These are phyloP conservation scores for Fusarium tjaetaba DNA, from an alignment of 2,329 filamentous ascomycete genomes.

Conservation along the genomic window DNA sequence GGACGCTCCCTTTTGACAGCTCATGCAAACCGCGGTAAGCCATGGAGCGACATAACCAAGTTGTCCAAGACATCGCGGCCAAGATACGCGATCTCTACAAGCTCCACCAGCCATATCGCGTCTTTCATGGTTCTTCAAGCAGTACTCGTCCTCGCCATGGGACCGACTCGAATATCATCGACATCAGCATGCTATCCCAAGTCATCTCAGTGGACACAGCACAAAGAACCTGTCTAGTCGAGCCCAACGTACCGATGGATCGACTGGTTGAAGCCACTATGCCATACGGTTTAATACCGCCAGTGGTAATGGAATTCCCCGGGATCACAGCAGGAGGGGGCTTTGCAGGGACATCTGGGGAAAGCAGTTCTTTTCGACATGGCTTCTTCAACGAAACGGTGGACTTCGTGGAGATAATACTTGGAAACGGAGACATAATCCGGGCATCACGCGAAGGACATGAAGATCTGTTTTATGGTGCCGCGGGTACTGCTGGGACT, in stretches of 20 bases:
- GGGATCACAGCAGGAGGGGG: slow-evolving; percentile 75
- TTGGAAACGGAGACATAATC: slow-evolving; percentile 66
- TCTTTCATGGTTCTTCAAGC: slow-evolving; percentile 79
- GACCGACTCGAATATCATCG: slow-evolving; percentile 24
- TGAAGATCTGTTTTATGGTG: slow-evolving; percentile 66
- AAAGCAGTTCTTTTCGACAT: slow-evolving; percentile 73
- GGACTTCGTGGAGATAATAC: slow-evolving; percentile 69
- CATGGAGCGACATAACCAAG: slow-evolving; percentile 60
- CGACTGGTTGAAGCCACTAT: slow-evolving; percentile 67
- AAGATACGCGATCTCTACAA: slow-evolving; percentile 57
- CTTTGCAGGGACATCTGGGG: slow-evolving; percentile 72
- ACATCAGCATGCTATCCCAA: slow-evolving; percentile 35
- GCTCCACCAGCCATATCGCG: slow-evolving; percentile 67
- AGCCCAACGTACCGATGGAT: slow-evolving; percentile 78
- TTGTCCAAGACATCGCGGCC: slow-evolving; percentile 55
- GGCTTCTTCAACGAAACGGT: slow-evolving; percentile 74
- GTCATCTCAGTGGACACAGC: slow-evolving; percentile 20
- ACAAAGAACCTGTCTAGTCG: slow-evolving; percentile 55
- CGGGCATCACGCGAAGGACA: slow-evolving; percentile 57
- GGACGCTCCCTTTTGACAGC: no score
- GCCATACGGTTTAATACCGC: slow-evolving; percentile 64
- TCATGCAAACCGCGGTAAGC: rapidly evolving
- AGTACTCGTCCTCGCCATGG: slow-evolving; percentile 66
- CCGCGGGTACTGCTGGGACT: slow-evolving; percentile 68
- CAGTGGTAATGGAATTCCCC: slow-evolving; percentile 77